These are phyloP conservation scores for Sarocladium oryzae DNA, from an alignment of 2,329 filamentous ascomycete genomes.

Conservation along the genomic window DNA sequence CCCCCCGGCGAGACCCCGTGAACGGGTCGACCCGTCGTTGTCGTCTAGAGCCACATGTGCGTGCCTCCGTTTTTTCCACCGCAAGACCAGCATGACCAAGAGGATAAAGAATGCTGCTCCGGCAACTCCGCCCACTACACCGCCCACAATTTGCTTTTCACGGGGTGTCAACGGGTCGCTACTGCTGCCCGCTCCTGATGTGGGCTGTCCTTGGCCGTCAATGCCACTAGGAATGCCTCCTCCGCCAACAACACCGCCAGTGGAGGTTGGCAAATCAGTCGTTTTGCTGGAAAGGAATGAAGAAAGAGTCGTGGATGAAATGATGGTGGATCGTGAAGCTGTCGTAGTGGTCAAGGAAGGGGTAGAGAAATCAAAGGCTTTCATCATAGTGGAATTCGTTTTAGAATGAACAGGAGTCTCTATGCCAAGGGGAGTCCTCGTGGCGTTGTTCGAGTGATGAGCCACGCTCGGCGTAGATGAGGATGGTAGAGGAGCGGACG, in stretches of 20 bases:
- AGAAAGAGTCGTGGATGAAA: slow-evolving; percentile 2
- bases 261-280: not conserved
- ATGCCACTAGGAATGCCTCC: not conserved
- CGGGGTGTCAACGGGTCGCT: slow-evolving; percentile 21
- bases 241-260: not conserved
- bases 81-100: slow-evolving; percentile 45
- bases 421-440: not conserved
- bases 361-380: not conserved
- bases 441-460: not conserved
- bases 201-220: not conserved
- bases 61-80: slow-evolving; percentile 47
- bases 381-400: slow-evolving; percentile 1
- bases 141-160: slow-evolving; percentile 42
- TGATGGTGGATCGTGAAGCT: slow-evolving; percentile 1
- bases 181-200: slow-evolving; percentile 12
- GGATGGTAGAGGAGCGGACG: not conserved
- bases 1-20: slow-evolving; percentile 22
- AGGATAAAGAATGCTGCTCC: slow-evolving; percentile 51
- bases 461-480: not conserved
- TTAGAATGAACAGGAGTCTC: not conserved
- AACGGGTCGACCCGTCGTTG: slow-evolving; percentile 23
- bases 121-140: slow-evolving; percentile 52
- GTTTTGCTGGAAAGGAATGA: slow-evolving; percentile 7
- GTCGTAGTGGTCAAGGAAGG: not conserved
- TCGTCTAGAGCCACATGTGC: slow-evolving; percentile 38